Conservation (phyloP, 176 grass and related monocot genomes). For the Carex myosuroides region DNA sequence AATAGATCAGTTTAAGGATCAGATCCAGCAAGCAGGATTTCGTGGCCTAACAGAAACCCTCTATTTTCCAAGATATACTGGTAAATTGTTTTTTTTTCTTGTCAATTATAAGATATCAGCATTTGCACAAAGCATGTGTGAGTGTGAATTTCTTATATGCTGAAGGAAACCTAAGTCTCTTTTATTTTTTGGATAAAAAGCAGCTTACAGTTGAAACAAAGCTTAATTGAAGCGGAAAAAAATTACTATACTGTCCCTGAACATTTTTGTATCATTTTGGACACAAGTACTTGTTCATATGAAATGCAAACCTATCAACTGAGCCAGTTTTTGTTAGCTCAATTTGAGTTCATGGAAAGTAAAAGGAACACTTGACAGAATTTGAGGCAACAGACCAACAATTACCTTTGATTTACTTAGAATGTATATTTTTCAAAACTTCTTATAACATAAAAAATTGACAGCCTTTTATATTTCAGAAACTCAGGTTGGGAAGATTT, state of each 20-base stretch:
- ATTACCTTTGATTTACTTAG: background rate
- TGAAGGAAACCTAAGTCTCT: background rate
- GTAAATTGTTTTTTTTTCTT: constrained; percentile 21
- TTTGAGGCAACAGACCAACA: too few species aligned
- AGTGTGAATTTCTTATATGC: background rate
- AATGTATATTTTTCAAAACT: constrained; percentile 9
- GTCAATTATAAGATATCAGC: constrained; percentile 2
- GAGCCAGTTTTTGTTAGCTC: background rate
- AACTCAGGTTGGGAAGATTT: constrained; percentile 42
- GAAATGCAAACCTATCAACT: background rate
- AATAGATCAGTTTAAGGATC: constrained; percentile 65
- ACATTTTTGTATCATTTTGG: background rate
- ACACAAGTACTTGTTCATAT: background rate
- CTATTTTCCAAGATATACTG: constrained; percentile 52
- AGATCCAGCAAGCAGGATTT: constrained; percentile 51
- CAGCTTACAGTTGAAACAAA: background rate
- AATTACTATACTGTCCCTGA: background rate
- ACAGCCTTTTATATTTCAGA: constrained; percentile 39
- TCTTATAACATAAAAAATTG: constrained; percentile 15
- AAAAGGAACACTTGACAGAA: too few species aligned
- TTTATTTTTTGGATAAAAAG: background rate
- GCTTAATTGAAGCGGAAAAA: background rate
- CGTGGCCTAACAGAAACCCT: constrained; percentile 39
- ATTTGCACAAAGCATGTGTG: background rate
- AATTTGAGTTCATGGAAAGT: too few species aligned